Conservation (phyloP, 176 grass and related monocot genomes). For the Carex myosuroides region DNA sequence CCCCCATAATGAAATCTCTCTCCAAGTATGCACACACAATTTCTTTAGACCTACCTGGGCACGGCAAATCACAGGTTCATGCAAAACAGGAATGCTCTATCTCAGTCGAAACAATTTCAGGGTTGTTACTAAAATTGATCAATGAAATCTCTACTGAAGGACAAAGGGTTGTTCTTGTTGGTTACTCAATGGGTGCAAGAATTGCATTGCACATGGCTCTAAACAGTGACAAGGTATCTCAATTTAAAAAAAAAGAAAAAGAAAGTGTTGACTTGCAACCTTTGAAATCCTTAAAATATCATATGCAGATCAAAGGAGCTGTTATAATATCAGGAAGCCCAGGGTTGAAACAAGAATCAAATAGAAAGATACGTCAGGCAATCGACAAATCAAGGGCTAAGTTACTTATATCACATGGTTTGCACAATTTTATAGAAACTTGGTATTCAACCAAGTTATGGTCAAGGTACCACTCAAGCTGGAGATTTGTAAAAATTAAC, state of each 20-base stretch:
- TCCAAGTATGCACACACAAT: slow-evolving; percentile 43
- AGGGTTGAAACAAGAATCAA: slow-evolving; percentile 59
- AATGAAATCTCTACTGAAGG: slow-evolving; percentile 56
- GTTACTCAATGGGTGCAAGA: slow-evolving; percentile 96
- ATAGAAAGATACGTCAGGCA: slow-evolving; percentile 42
- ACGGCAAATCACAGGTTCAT: slow-evolving; percentile 52
- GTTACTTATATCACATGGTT: slow-evolving; percentile 53
- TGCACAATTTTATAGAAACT: slow-evolving; percentile 60
- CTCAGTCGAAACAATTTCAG: slow-evolving; percentile 57
- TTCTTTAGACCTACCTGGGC: slow-evolving; percentile 86
- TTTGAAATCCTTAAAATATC: slow-evolving; percentile 18
- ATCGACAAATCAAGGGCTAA: slow-evolving; percentile 73
- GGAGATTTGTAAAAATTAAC: not conserved
- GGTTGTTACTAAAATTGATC: slow-evolving; percentile 63
- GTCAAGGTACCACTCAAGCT: slow-evolving; percentile 44
- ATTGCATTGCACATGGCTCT: slow-evolving; percentile 84
- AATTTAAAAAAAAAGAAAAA: slow-evolving; percentile 17
- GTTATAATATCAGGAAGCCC: slow-evolving; percentile 89
- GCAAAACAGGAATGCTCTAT: slow-evolving; percentile 25
- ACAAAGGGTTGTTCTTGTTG: slow-evolving; percentile 50
- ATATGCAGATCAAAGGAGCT: slow-evolving; percentile 62
- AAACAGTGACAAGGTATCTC: slow-evolving; percentile 67
- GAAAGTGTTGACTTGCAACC: not conserved
- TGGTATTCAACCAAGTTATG: slow-evolving; percentile 85
- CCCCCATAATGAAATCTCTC: slow-evolving; percentile 68